Evolutionary conservation across 495 filamentous ascomycete species (phyloP).

Genomic region (Penicillium lividum): DNA sequence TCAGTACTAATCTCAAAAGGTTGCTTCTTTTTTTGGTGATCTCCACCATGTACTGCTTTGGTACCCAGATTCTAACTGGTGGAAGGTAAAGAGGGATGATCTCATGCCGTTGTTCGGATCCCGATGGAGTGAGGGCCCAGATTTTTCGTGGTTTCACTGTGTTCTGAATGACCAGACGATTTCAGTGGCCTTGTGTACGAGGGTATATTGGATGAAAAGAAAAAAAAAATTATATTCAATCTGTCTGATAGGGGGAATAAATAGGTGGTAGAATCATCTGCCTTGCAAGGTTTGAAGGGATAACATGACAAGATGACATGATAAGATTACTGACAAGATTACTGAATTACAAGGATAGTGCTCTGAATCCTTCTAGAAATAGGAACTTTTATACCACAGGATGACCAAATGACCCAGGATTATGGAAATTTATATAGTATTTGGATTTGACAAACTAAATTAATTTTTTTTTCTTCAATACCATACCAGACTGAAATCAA

Average conservation of each 20-base stretch:
- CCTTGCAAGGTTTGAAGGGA: background rate
- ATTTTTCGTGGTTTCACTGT: conserved; percentile 8
- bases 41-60: conserved; percentile 14
- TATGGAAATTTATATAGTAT: background rate
- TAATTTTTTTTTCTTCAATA: background rate
- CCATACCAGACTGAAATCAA: background rate
- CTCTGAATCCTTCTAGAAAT: background rate
- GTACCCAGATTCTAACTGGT: conserved; percentile 10
- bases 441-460: background rate
- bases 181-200: background rate
- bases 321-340: no score
- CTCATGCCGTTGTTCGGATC: conserved; percentile 7
- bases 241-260: background rate
- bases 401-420: background rate
- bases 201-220: background rate
- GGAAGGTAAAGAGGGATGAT: conserved; percentile 3
- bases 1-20: background rate
- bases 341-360: background rate
- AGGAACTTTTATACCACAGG: background rate
- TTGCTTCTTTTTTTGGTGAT: background rate
- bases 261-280: background rate
- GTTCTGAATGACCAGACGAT: background rate
- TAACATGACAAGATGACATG: background rate
- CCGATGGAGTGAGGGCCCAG: conserved; percentile 3
- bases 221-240: background rate